Evolutionary conservation across 306 rosid species (phyloP).

Genomic region (Boehmeria nivea): DNA sequence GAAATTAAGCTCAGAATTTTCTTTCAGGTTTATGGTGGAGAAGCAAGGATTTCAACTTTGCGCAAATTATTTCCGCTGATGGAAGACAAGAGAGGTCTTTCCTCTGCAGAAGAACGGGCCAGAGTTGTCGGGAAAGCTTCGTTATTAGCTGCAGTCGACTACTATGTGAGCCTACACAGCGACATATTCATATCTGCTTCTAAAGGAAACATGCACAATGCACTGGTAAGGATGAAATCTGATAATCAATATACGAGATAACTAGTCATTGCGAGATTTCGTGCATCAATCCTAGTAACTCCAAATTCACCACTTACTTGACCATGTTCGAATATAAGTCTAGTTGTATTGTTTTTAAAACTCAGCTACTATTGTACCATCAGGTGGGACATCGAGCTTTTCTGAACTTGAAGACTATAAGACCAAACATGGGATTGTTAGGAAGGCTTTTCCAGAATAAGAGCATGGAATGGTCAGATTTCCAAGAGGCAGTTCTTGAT

Average conservation of each 20-base stretch:
- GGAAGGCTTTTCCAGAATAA: conserved; percentile 75
- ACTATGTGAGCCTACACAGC: conserved; percentile 78
- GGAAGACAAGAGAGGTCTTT: conserved; percentile 85
- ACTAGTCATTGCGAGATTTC: too few relatives aligned
- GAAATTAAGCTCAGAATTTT: too few relatives aligned
- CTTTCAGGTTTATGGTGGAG: conserved; percentile 67
- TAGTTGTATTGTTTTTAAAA: not conserved
- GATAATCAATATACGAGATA: not conserved
- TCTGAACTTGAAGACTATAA: conserved; percentile 73
- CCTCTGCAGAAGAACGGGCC: conserved; percentile 55
- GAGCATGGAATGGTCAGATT: conserved; percentile 71
- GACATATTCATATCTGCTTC: conserved; percentile 95
- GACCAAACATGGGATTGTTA: conserved; percentile 82
- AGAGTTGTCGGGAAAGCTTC: conserved; percentile 82
- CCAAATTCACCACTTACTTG: too few relatives aligned
- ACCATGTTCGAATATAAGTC: not conserved
- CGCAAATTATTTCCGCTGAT: conserved; percentile 65
- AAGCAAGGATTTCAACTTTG: conserved; percentile 80
- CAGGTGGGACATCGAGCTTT: conserved; percentile 89
- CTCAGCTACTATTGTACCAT: too few relatives aligned
- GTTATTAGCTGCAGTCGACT: conserved; percentile 79
- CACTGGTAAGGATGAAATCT: conserved; percentile 56
- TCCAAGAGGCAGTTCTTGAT: conserved; percentile 49
- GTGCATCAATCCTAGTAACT: too few relatives aligned
- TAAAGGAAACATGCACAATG: conserved; percentile 98